A percentile compares a stretch with the other conserved stretches of the same genome.
Evolutionary conservation across 2,329 filamentous ascomycete species (phyloP).

Genomic region (Talaromyces sp.): DNA sequence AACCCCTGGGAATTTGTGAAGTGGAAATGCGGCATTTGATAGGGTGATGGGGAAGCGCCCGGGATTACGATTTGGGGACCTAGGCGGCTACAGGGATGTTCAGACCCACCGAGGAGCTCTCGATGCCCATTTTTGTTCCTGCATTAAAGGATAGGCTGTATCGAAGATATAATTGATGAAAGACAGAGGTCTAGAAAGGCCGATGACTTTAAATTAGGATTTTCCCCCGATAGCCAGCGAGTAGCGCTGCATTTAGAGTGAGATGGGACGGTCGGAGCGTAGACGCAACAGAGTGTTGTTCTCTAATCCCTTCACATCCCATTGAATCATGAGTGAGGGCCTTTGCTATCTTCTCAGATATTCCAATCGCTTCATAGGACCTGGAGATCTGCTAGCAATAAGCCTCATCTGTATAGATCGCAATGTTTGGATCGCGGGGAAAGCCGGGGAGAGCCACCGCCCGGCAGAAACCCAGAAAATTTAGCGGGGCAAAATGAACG

Average conservation of each 20-base stretch:
- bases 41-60: conserved; percentile 23
- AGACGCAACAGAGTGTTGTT: too few relatives aligned
- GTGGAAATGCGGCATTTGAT: conserved; percentile 15
- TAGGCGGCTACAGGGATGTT: conserved; percentile 11
- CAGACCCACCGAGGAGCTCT: background rate
- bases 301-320: too few relatives aligned
- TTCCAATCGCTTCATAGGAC: too few relatives aligned
- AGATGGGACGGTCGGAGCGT: too few relatives aligned
- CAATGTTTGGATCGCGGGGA: conserved; percentile 9
- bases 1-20: background rate
- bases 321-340: too few relatives aligned
- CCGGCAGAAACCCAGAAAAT: conserved; percentile 30
- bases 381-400: too few relatives aligned
- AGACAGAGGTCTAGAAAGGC: too few relatives aligned
- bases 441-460: conserved; percentile 24
- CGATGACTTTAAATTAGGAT: too few relatives aligned
- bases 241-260: too few relatives aligned
- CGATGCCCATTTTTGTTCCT: too few relatives aligned
- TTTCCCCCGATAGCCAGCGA: too few relatives aligned
- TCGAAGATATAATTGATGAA: background rate
- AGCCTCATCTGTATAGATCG: background rate
- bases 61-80: conserved; percentile 11
- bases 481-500: conserved; percentile 27
- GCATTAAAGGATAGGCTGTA: background rate
- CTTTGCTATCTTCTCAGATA: too few relatives aligned